phyloP scores from a whole-genome alignment of 1,284 basidiomycete species.

The Ganoderma multipileum region DNA sequence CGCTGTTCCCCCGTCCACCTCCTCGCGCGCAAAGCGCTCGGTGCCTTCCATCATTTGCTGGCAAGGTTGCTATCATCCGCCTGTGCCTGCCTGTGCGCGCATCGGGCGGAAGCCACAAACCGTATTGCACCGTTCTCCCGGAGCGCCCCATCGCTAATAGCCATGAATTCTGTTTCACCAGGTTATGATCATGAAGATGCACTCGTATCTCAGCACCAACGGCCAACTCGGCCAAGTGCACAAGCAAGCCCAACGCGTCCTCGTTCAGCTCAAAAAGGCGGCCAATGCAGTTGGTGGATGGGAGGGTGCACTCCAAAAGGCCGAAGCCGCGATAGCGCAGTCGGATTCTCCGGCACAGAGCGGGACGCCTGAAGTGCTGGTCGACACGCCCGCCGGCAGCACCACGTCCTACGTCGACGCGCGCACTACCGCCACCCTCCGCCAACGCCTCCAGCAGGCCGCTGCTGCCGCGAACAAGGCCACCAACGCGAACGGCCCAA shows the following conservation, averaged over 20 bases:
- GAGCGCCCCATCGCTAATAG: constrained; percentile 11
- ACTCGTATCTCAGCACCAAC: constrained; percentile 93
- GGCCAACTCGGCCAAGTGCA: constrained; percentile 78
- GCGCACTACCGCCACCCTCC: constrained; percentile 56
- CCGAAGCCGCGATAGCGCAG: constrained; percentile 41
- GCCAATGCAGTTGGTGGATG: constrained; percentile 66
- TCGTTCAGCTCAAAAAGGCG: constrained; percentile 54
- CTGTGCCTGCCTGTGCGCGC: background rate
- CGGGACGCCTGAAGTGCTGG: constrained; percentile 43
- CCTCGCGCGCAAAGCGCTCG: background rate
- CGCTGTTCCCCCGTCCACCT: background rate
- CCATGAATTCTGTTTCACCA: constrained; percentile 31
- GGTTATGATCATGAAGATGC: constrained; percentile 96
- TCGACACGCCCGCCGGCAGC: constrained; percentile 45
- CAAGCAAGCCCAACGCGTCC: constrained; percentile 50
- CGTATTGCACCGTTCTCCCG: constrained; percentile 1
- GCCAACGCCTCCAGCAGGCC: constrained; percentile 52
- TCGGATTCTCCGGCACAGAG: constrained; percentile 26
- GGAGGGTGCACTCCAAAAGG: constrained; percentile 61
- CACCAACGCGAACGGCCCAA: constrained; percentile 19
- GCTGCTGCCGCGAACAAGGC: constrained; percentile 38
- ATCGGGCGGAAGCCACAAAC: background rate
- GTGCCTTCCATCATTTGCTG: background rate
- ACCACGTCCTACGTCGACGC: constrained; percentile 60
- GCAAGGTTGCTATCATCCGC: background rate